phyloP scores from a whole-genome alignment of 2,329 filamentous ascomycete genomes.

The Emergomyces pasteurianus region DNA sequence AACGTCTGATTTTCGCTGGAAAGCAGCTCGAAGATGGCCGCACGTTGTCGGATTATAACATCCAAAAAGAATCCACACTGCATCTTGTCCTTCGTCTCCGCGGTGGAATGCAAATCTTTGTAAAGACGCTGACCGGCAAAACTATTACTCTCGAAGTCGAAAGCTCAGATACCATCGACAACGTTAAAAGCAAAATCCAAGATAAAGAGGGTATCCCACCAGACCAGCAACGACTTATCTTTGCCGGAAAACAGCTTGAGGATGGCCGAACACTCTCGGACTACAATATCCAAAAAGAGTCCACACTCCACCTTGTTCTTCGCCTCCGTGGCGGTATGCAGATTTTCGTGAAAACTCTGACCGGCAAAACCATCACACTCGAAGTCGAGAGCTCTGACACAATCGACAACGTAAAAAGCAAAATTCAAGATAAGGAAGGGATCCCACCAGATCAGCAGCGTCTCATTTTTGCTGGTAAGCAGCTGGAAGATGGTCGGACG shows the following conservation, averaged over 20 bases:
- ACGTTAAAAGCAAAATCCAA: conserved; percentile 85
- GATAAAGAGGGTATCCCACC: conserved; percentile 77
- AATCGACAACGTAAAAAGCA: conserved; percentile 46
- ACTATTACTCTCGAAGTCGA: conserved; percentile 90
- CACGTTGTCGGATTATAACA: conserved; percentile 86
- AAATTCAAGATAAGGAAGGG: conserved; percentile 50
- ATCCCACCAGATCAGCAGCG: conserved; percentile 49
- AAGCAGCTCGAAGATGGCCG: conserved; percentile 95
- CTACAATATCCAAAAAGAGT: conserved; percentile 96
- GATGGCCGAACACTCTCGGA: conserved; percentile 83
- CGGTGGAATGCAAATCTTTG: conserved; percentile 57
- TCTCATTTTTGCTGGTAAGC: conserved; percentile 47
- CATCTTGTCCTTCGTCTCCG: conserved; percentile 78
- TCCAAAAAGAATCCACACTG: conserved; percentile 82
- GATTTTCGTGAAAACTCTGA: conserved; percentile 94
- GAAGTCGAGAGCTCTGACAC: conserved; percentile 41
- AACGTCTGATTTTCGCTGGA: conserved; percentile 89
- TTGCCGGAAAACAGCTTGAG: conserved; percentile 86
- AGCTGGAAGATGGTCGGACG: conserved; percentile 46
- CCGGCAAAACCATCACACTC: conserved; percentile 45
- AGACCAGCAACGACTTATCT: conserved; percentile 88
- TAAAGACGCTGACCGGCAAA: conserved; percentile 60
- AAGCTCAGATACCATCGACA: conserved; percentile 82
- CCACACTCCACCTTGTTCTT: conserved; percentile 67
- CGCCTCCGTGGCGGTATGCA: conserved; percentile 87